Conservation (phyloP, 805 yeast species). For the Candida xyloterini region DNA sequence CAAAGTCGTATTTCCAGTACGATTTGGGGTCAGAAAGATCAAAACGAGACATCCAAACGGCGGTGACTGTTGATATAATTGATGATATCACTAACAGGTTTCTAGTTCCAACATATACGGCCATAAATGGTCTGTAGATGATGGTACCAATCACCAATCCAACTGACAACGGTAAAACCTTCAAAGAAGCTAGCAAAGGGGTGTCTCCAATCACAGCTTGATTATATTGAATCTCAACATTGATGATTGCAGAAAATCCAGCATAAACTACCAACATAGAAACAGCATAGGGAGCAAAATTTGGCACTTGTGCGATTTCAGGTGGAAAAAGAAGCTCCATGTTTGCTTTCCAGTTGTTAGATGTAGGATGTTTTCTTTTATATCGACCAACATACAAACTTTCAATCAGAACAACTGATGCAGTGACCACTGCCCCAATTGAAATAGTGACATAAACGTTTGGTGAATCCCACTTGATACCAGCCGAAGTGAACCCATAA, state of each 20-base stretch:
- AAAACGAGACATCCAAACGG: conserved; percentile 24
- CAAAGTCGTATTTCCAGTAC: conserved; percentile 28
- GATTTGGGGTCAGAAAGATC: conserved; percentile 15
- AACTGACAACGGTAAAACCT: conserved; percentile 34
- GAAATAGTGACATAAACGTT: conserved; percentile 40
- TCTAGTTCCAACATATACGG: conserved; percentile 23
- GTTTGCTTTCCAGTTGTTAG: conserved; percentile 15
- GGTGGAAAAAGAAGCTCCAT: conserved; percentile 25
- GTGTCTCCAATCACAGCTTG: conserved; percentile 31
- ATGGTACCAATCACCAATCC: conserved; percentile 33
- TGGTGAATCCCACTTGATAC: conserved; percentile 40
- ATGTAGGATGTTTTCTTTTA: conserved; percentile 1
- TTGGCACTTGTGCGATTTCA: conserved; percentile 21
- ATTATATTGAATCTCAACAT: conserved; percentile 17
- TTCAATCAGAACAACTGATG: conserved; percentile 33
- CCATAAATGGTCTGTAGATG: conserved; percentile 15
- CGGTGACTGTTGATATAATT: conserved; percentile 8
- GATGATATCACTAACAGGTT: conserved; percentile 16
- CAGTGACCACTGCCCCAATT: conserved; percentile 35
- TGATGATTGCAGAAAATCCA: conserved; percentile 11
- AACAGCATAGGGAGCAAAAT: conserved; percentile 21
- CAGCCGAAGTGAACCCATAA: conserved; percentile 45
- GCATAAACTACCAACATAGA: conserved; percentile 14
- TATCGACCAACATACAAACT: conserved; percentile 16
- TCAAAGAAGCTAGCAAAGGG: conserved; percentile 37